These are phyloP conservation scores for Aspergillus tanneri DNA, from an alignment of 2,329 filamentous ascomycete genomes.

Conservation along the genomic window DNA sequence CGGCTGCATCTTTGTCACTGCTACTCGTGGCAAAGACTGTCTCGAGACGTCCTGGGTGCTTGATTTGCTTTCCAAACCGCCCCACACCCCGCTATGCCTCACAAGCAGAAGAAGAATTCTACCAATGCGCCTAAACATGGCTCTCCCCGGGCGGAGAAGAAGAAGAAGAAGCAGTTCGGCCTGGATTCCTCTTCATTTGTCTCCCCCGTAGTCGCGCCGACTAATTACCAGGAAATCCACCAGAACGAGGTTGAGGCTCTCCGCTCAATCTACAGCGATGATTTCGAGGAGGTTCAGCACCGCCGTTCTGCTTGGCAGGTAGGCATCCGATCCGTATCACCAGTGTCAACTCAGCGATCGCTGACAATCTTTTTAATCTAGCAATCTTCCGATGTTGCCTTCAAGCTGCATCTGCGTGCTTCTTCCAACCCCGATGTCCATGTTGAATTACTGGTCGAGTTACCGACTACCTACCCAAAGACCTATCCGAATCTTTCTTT, in stretches of 20 bases:
- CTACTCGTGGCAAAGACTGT: slow-evolving; percentile 29
- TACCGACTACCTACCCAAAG: slow-evolving; percentile 90
- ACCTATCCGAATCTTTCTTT: slow-evolving; percentile 71
- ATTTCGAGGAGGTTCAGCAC: slow-evolving; percentile 73
- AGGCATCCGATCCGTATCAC: slow-evolving; percentile 33
- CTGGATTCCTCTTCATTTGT: slow-evolving; percentile 33
- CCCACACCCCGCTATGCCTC: slow-evolving; percentile 44
- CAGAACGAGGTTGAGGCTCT: slow-evolving; percentile 83
- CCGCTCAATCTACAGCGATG: slow-evolving; percentile 83
- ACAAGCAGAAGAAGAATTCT: slow-evolving; percentile 46
- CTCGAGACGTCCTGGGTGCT: slow-evolving; percentile 23
- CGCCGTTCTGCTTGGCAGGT: slow-evolving; percentile 81
- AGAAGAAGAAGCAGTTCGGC: slow-evolving; percentile 35
- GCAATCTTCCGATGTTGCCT: slow-evolving; percentile 75
- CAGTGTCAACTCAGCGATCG: slow-evolving; percentile 8
- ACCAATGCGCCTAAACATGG: slow-evolving; percentile 33
- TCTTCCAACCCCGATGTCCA: slow-evolving; percentile 70
- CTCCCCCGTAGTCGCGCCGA: slow-evolving; percentile 40
- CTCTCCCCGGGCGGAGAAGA: slow-evolving; percentile 39
- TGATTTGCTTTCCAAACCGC: slow-evolving; percentile 31
- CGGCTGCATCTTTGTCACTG: slow-evolving; percentile 43
- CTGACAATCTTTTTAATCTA: slow-evolving; percentile 33
- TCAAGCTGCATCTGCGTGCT: slow-evolving; percentile 76
- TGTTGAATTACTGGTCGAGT: slow-evolving; percentile 70
- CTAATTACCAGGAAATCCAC: slow-evolving; percentile 79